Percentiles rank a stretch among this genome's conserved stretches.
Conservation (phyloP, 768 basidiomycete genomes). For the Tricholoma sp. region DNA sequence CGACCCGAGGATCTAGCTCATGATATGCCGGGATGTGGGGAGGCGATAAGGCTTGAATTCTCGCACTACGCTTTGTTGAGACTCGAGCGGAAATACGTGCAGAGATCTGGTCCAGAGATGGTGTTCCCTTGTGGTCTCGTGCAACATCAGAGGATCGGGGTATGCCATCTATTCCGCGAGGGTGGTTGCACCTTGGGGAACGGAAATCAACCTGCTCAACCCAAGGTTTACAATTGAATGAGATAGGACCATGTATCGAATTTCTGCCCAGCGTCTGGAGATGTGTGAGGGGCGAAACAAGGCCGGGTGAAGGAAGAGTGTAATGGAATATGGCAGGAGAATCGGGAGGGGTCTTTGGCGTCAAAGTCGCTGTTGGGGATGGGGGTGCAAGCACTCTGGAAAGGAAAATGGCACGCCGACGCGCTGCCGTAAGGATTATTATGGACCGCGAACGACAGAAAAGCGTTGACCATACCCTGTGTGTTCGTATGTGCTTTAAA, state of each 20-base stretch:
- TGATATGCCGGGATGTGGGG: conserved; percentile 13
- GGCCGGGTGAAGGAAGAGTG: conserved; percentile 62
- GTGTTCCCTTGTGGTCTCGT: conserved; percentile 30
- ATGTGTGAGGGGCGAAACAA: conserved; percentile 55
- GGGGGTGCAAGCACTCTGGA: conserved; percentile 68
- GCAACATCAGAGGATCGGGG: not conserved
- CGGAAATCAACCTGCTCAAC: conserved; percentile 67
- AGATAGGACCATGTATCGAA: conserved; percentile 19
- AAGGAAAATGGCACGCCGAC: conserved; percentile 70
- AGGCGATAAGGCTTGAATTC: conserved; percentile 30
- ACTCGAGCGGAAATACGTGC: conserved; percentile 37
- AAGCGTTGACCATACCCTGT: conserved; percentile 48
- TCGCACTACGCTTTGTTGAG: conserved; percentile 15
- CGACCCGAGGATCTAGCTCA: conserved; percentile 19
- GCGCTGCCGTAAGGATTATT: conserved; percentile 39
- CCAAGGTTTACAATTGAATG: conserved; percentile 39
- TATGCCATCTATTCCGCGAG: conserved; percentile 8
- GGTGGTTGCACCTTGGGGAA: conserved; percentile 23
- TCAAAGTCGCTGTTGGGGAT: conserved; percentile 49
- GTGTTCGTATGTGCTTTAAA: conserved; percentile 68
- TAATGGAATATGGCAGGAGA: conserved; percentile 68
- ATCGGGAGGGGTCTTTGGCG: conserved; percentile 63
- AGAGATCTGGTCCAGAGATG: conserved; percentile 75
- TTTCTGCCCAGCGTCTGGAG: conserved; percentile 46
- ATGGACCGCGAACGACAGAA: not conserved